These are phyloP conservation scores for Silene coronaria DNA, from an alignment of 179 eudicot genomes.

Conservation along the genomic window DNA sequence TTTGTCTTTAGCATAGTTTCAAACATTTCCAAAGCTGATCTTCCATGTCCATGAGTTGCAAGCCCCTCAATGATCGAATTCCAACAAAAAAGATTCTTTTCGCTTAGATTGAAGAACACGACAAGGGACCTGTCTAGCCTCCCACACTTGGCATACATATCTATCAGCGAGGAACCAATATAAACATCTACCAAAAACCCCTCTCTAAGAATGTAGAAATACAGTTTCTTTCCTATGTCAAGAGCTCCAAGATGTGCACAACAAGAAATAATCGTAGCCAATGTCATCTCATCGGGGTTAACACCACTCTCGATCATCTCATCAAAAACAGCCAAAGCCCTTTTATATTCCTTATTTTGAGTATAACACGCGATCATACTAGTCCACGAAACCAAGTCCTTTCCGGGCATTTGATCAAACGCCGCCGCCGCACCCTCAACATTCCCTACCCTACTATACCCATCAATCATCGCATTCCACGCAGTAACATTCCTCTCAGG, in stretches of 20 bases:
- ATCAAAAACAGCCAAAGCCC: slow-evolving; percentile 47
- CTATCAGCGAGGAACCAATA: slow-evolving; percentile 63
- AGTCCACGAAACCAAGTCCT: slow-evolving; percentile 69
- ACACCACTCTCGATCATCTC: slow-evolving; percentile 46
- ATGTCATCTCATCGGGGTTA: slow-evolving; percentile 55
- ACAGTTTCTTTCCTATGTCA: slow-evolving; percentile 51
- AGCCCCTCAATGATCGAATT: slow-evolving; percentile 67
- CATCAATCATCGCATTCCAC: slow-evolving; percentile 66
- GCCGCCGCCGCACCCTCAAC: slow-evolving; percentile 38
- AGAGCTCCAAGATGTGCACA: slow-evolving; percentile 75
- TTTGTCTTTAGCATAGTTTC: slow-evolving; percentile 42
- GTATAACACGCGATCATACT: slow-evolving; percentile 61
- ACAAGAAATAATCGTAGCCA: slow-evolving; percentile 55
- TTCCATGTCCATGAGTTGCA: slow-evolving; percentile 56
- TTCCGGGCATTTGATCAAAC: slow-evolving; percentile 40
- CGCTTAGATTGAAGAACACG: slow-evolving; percentile 53
- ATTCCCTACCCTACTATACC: slow-evolving; percentile 46
- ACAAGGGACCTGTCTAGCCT: slow-evolving; percentile 49
- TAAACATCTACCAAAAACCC: slow-evolving; percentile 46
- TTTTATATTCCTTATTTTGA: slow-evolving; percentile 39
- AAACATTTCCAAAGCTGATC: slow-evolving; percentile 55
- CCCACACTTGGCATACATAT: slow-evolving; percentile 84
- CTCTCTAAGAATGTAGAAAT: slow-evolving; percentile 30
- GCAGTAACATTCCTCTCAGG: slow-evolving; percentile 46
- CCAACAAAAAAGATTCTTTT: slow-evolving; percentile 68